phyloP scores from a whole-genome alignment of 306 rosid species.

The Acmispon strigosus region DNA sequence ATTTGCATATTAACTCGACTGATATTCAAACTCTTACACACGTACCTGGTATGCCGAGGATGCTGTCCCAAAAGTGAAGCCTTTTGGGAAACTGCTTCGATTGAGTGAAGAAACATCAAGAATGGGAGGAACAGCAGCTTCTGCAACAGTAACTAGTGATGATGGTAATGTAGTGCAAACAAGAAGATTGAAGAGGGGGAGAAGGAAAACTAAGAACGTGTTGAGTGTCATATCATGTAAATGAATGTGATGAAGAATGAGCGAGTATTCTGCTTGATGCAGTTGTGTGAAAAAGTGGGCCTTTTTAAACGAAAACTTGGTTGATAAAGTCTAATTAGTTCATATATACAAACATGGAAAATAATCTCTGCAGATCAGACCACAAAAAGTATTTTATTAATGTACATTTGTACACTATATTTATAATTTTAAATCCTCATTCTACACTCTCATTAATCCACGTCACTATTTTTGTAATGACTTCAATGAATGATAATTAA shows the following conservation, averaged over 20 bases:
- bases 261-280: not conserved
- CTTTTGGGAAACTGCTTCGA: not conserved
- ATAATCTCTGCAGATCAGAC: no score
- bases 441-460: no score
- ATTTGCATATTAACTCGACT: no score
- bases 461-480: no score
- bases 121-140: not conserved
- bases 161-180: not conserved
- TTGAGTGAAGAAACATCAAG: slow-evolving; percentile 7
- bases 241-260: not conserved
- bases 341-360: no score
- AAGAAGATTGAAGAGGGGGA: not conserved
- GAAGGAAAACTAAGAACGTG: not conserved
- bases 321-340: no score
- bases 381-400: no score
- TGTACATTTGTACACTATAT: no score
- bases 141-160: not conserved
- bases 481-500: no score
- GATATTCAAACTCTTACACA: no score
- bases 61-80: slow-evolving; percentile 16
- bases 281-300: not conserved
- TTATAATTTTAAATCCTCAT: no score
- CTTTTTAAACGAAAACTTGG: not conserved
- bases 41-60: slow-evolving; percentile 2
- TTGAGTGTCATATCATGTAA: not conserved